Base-by-base conservation (phyloP, 2,329 filamentous ascomycete species). In the Amauroascus niger region DNA sequence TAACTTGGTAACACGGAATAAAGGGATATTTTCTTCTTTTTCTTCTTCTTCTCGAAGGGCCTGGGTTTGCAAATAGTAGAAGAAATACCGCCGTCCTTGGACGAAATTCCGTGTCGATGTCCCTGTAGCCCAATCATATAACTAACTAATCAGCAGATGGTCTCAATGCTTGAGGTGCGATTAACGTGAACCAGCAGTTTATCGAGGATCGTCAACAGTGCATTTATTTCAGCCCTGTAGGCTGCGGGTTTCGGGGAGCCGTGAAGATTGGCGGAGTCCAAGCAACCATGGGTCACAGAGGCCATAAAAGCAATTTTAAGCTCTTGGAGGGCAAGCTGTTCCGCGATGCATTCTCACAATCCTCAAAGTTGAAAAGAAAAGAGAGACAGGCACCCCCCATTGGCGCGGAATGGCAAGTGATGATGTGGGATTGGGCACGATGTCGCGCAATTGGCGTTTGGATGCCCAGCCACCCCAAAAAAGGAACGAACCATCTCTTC, bases 361-460 rank as follows among this genome's bases (percentile, higher is more conserved):
- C 28, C 28, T n/a, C 33, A 35, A 35, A 11, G 6, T n/a, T n/a
- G 4, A 35, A 11, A 35, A 35, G 33, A 11, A n/a, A 35, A 35
- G 33, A 35, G 26, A 5, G 9, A 4, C 4, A 30, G 4, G 9
- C 26, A 5, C 26, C 26, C 5, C 9, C 4, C 26, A 30, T 30
- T 30, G 26, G 4, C 9, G 26, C 9, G 26, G 32, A 39, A 22
- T n/a, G 32, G 26, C 37, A 28, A 45, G 5, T 35, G n/a, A 26
- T 26, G 9, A 9, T 9, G 4, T 14, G 46, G 13, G 37, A 35
- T 44, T 51, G 49, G 40, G 49, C 39, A 37, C 28, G 49, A 52
- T 52, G 28, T 18, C 40, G 35, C 45, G 49, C 49, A 52, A 52
- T 52, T 52, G 49, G 49, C 40, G 26, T 52, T 37, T 24, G 28